Conservation (phyloP, 2,329 filamentous ascomycete species). For the Metarhizium humberi region DNA sequence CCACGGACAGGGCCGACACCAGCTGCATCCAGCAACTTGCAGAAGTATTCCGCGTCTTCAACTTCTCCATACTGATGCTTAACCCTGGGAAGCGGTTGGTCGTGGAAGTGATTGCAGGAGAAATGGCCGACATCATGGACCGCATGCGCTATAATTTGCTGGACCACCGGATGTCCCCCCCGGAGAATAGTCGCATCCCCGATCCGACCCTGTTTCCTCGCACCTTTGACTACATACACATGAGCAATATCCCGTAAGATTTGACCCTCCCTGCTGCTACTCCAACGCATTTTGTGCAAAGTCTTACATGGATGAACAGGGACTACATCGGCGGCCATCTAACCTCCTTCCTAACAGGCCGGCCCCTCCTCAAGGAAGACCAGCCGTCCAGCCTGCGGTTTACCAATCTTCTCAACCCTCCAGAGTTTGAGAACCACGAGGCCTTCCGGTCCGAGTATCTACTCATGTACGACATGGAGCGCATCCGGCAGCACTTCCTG, state of each 20-base stretch:
- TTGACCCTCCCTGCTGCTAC: background rate
- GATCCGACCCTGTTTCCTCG: conserved; percentile 15
- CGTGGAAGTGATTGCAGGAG: conserved; percentile 18
- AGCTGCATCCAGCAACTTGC: background rate
- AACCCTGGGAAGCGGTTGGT: background rate
- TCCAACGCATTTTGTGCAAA: background rate
- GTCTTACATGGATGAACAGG: conserved; percentile 8
- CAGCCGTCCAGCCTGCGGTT: conserved; percentile 14
- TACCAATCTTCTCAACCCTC: conserved; percentile 17
- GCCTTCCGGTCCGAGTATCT: conserved; percentile 20
- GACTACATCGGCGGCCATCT: conserved; percentile 21
- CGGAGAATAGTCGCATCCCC: background rate
- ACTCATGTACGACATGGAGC: conserved; percentile 16
- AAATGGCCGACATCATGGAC: conserved; percentile 21
- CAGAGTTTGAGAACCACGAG: conserved; percentile 13
- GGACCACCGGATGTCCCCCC: conserved; percentile 8
- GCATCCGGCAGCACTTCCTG: conserved; percentile 16
- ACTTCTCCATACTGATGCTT: background rate
- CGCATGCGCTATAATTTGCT: conserved; percentile 16
- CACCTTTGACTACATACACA: conserved; percentile 18
- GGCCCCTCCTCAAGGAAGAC: conserved; percentile 15
- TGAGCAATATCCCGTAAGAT: conserved; percentile 21
- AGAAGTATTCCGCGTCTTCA: background rate
- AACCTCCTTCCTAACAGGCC: conserved; percentile 13
- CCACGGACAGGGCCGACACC: background rate